phyloP scores from a whole-genome alignment of 768 basidiomycete species.

The Tylopilus rubrobrunneus region DNA sequence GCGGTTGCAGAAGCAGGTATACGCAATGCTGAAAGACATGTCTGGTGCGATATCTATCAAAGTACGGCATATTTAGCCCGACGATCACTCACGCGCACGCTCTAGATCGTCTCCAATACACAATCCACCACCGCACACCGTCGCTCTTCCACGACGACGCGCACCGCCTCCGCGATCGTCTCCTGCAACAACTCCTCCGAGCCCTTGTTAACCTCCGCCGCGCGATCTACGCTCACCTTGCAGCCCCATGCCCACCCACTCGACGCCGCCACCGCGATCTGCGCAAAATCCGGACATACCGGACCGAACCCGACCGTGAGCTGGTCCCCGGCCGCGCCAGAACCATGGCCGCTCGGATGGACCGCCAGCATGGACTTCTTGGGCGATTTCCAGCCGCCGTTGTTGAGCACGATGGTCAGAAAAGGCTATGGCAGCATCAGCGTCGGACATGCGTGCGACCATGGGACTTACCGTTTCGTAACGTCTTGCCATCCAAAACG shows the following conservation, averaged over 20 bases:
- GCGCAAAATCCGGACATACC: slow-evolving; percentile 52
- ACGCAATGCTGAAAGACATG: no score
- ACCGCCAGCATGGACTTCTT: slow-evolving; percentile 62
- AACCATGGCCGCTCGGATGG: slow-evolving; percentile 56
- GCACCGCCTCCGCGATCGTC: slow-evolving; percentile 47
- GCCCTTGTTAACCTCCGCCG: slow-evolving; percentile 21
- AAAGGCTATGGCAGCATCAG: slow-evolving; percentile 46
- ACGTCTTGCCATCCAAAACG: slow-evolving; percentile 69
- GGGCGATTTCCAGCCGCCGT: slow-evolving; percentile 69
- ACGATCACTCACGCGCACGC: no score
- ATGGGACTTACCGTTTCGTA: slow-evolving; percentile 54
- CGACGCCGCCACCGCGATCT: slow-evolving; percentile 65
- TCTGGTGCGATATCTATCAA: no score
- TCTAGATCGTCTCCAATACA: slow-evolving; percentile 41
- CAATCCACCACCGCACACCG: slow-evolving; percentile 68
- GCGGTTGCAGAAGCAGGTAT: no score
- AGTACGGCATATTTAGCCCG: no score
- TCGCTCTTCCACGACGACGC: slow-evolving; percentile 51
- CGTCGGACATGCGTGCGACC: no score
- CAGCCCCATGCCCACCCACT: slow-evolving; percentile 63
- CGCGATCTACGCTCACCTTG: slow-evolving; percentile 31
- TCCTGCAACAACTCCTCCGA: slow-evolving; percentile 25
- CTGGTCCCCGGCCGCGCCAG: slow-evolving; percentile 39
- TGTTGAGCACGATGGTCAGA: slow-evolving; percentile 67
- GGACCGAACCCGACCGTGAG: slow-evolving; percentile 67